phyloP scores from a whole-genome alignment of 2,329 filamentous ascomycete genomes.

The Aspergillus spinulosporus region DNA sequence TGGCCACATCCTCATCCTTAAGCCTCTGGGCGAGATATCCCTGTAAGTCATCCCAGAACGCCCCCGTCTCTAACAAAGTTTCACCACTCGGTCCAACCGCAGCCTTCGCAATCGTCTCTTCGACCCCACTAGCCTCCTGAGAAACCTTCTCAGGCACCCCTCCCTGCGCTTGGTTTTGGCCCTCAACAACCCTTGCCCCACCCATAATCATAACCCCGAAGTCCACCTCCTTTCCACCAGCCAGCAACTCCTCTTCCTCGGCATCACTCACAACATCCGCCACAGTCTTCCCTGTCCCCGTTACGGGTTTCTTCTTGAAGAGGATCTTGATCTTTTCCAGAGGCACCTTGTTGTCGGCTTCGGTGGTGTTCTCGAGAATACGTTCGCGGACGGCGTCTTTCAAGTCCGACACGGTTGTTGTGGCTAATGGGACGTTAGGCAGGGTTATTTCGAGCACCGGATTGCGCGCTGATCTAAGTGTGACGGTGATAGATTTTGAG shows the following conservation, averaged over 20 bases:
- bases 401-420: slow-evolving; percentile 75
- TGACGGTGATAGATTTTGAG: slow-evolving; percentile 40
- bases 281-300: slow-evolving; percentile 67
- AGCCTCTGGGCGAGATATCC: slow-evolving; percentile 78
- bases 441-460: slow-evolving; percentile 69
- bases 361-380: slow-evolving; percentile 50
- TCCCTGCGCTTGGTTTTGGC: slow-evolving; percentile 22
- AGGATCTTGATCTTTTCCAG: slow-evolving; percentile 83
- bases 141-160: slow-evolving; percentile 32
- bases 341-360: slow-evolving; percentile 31
- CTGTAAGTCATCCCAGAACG: slow-evolving; percentile 84
- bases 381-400: slow-evolving; percentile 68
- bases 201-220: slow-evolving; percentile 87
- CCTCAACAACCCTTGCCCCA: slow-evolving; percentile 56
- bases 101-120: slow-evolving; percentile 30
- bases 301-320: slow-evolving; percentile 80
- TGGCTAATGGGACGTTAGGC: slow-evolving; percentile 58
- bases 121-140: slow-evolving; percentile 29
- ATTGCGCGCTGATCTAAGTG: slow-evolving; percentile 65
- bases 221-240: slow-evolving; percentile 59
- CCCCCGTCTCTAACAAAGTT: slow-evolving; percentile 65
- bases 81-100: slow-evolving; percentile 58
- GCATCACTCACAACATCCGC: slow-evolving; percentile 66
- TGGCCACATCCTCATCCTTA: slow-evolving; percentile 66
- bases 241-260: slow-evolving; percentile 49